Conservation (phyloP, 805 yeast genomes). For the Ogataea degrootiae region DNA sequence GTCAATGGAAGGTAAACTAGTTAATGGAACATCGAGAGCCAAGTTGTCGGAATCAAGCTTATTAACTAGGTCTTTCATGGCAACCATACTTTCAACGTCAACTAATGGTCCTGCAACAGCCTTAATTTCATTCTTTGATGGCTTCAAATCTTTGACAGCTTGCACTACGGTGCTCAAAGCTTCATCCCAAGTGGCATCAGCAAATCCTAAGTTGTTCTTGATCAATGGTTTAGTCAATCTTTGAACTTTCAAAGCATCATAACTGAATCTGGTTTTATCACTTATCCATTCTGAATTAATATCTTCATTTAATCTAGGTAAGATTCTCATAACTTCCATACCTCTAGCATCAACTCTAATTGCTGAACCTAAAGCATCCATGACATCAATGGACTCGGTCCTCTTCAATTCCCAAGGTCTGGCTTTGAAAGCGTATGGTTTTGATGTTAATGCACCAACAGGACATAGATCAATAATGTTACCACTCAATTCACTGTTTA, state of each 20-base stretch:
- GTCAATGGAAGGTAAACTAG: conserved; percentile 62
- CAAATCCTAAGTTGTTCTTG: conserved; percentile 63
- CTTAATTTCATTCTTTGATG: conserved; percentile 67
- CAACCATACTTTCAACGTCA: conserved; percentile 80
- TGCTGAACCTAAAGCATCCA: conserved; percentile 79
- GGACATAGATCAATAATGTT: conserved; percentile 86
- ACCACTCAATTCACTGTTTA: conserved; percentile 81
- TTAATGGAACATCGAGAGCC: conserved; percentile 63
- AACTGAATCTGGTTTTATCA: conserved; percentile 81
- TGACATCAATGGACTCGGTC: conserved; percentile 80
- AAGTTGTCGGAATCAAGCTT: conserved; percentile 76
- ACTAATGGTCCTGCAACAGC: conserved; percentile 78
- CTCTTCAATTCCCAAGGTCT: conserved; percentile 92
- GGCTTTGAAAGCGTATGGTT: conserved; percentile 89
- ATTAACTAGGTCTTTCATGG: conserved; percentile 74
- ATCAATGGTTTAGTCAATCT: conserved; percentile 78
- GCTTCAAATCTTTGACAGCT: conserved; percentile 51
- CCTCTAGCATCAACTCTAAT: conserved; percentile 85
- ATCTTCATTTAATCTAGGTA: conserved; percentile 83
- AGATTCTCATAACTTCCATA: conserved; percentile 78
- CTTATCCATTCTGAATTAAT: conserved; percentile 90
- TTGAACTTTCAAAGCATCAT: conserved; percentile 82
- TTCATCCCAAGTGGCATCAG: conserved; percentile 82
- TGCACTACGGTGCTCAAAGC: conserved; percentile 67
- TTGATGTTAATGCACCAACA: conserved; percentile 85